A percentile compares a stretch with the other conserved stretches of the same genome.
Conservation (phyloP, 345 rosid species). For the Aurinia saxatilis region DNA sequence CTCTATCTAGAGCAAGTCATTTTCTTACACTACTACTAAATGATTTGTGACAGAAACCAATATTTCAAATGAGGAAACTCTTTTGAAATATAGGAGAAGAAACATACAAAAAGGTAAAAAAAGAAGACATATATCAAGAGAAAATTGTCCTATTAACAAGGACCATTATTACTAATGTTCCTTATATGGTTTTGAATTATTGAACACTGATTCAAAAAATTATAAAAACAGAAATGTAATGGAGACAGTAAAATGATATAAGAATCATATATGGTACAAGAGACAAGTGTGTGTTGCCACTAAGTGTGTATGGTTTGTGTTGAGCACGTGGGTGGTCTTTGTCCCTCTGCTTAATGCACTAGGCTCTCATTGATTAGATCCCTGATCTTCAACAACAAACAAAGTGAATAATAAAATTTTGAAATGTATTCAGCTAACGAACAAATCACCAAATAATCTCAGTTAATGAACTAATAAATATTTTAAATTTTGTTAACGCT, state of each 20-base stretch:
- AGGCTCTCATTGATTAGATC: background rate
- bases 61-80: background rate
- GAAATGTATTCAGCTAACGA: too few relatives aligned
- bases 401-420: too few relatives aligned
- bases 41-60: conserved; percentile 7
- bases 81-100: background rate
- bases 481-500: too few relatives aligned
- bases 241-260: conserved; percentile 8
- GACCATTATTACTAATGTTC: background rate
- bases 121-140: background rate
- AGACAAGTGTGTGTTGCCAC: conserved; percentile 10
- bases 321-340: conserved; percentile 17
- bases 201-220: background rate
- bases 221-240: background rate
- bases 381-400: background rate
- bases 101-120: background rate
- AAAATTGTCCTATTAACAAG: background rate
- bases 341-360: background rate
- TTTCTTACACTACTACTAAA: background rate
- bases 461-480: too few relatives aligned
- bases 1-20: background rate
- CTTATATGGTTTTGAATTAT: background rate
- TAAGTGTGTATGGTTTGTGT: background rate
- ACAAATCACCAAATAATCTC: too few relatives aligned
- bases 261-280: background rate